These are phyloP conservation scores for Geotrichum cucujoidarum DNA, from an alignment of 1,139 yeast genomes.

Conservation along the genomic window DNA sequence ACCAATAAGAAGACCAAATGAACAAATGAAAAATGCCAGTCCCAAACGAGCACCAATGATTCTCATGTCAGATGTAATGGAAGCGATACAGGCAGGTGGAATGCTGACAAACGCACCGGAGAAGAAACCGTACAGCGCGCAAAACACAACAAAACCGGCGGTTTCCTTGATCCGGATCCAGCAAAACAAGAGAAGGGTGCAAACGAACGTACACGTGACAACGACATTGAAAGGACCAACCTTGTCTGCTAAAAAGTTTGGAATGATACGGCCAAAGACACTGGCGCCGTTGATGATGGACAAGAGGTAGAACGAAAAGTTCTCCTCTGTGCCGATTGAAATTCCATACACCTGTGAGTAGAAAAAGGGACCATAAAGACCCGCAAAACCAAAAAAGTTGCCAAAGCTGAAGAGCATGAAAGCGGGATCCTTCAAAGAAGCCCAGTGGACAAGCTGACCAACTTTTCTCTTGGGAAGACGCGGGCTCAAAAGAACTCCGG, in stretches of 20 bases:
- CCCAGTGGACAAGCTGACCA: constrained; percentile 29
- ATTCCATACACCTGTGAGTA: constrained; percentile 35
- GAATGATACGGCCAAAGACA: constrained; percentile 47
- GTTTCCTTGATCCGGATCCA: constrained; percentile 41
- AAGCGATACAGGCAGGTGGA: constrained; percentile 43
- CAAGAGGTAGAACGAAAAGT: constrained; percentile 35
- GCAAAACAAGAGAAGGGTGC: constrained; percentile 33
- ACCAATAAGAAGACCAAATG: constrained; percentile 49
- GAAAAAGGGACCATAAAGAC: constrained; percentile 37
- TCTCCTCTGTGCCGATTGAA: constrained; percentile 24
- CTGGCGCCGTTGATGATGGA: constrained; percentile 51
- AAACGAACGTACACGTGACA: constrained; percentile 30
- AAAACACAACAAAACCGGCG: constrained; percentile 42
- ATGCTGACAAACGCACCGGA: constrained; percentile 44
- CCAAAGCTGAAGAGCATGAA: constrained; percentile 32
- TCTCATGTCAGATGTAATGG: constrained; percentile 49
- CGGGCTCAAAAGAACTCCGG: constrained; percentile 26
- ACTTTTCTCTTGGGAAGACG: constrained; percentile 33
- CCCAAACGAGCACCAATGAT: constrained; percentile 49
- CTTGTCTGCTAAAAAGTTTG: constrained; percentile 46
- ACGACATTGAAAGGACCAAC: constrained; percentile 46
- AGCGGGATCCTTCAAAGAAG: constrained; percentile 32
- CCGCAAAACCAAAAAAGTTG: constrained; percentile 33
- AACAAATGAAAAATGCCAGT: constrained; percentile 52
- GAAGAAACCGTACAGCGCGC: constrained; percentile 48